phyloP scores from a whole-genome alignment of 345 rosid genomes.

The Eutrema japonicum region DNA sequence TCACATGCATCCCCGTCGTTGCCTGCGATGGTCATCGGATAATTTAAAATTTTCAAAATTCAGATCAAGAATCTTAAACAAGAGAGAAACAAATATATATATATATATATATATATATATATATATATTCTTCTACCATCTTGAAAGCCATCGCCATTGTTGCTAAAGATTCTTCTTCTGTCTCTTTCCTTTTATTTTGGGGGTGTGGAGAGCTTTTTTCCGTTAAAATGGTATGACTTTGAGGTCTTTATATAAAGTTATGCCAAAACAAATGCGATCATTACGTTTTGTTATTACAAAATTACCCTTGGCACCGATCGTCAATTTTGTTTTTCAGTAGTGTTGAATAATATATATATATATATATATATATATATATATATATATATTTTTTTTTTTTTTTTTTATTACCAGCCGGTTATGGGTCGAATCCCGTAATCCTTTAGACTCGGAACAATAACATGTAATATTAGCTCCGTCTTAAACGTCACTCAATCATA shows the following conservation, averaged over 20 bases:
- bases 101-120: not conserved
- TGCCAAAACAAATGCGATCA: conserved; percentile 43
- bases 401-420: too few species aligned
- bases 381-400: too few species aligned
- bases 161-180: conserved; percentile 32
- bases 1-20: conserved; percentile 89
- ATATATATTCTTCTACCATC: conserved; percentile 58
- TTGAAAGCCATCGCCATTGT: conserved; percentile 98
- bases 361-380: too few species aligned
- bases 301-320: conserved; percentile 9
- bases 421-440: too few species aligned
- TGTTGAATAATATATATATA: not conserved
- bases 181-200: conserved; percentile 9
- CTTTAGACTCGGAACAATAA: too few species aligned
- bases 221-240: conserved; percentile 24
- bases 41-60: not conserved
- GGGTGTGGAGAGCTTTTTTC: conserved; percentile 4
- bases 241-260: conserved; percentile 53
- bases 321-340: conserved; percentile 7
- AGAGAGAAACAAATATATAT: not conserved
- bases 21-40: conserved; percentile 53
- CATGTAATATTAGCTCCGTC: too few species aligned
- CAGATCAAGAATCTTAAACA: not conserved
- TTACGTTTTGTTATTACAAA: conserved; percentile 44
- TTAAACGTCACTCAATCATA: too few species aligned